These are phyloP conservation scores for Chrysoporthe cubensis DNA, from an alignment of 2,329 filamentous ascomycete species.

Conservation along the genomic window DNA sequence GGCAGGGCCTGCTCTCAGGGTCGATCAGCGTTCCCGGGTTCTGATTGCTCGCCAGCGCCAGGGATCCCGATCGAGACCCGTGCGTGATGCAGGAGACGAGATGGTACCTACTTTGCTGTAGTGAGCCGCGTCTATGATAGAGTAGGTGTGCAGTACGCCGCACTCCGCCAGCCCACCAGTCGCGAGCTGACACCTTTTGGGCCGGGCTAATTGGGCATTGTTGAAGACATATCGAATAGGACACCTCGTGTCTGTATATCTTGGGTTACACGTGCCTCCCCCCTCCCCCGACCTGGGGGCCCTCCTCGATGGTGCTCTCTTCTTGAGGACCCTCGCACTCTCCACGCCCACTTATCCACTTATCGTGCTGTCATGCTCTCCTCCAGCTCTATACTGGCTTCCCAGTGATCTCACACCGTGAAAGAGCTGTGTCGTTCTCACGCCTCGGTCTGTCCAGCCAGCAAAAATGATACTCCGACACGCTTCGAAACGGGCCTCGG, in stretches of 20 bases:
- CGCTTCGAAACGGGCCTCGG: neutral
- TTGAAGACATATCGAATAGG: slow-evolving; percentile 1
- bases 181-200: too few species aligned
- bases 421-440: neutral
- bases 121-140: slow-evolving; percentile 11
- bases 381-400: neutral
- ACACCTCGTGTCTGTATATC: neutral
- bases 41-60: neutral
- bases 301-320: neutral
- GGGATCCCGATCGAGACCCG: neutral
- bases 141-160: slow-evolving; percentile 5
- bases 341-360: too few species aligned
- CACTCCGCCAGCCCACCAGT: neutral
- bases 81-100: slow-evolving; percentile 7
- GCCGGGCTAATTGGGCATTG: neutral
- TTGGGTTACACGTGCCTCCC: slow-evolving; percentile 13
- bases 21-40: neutral
- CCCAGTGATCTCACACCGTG: neutral
- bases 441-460: neutral
- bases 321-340: neutral
- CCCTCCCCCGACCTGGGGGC: too few species aligned
- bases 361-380: neutral
- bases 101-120: neutral
- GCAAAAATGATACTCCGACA: slow-evolving; percentile 3
- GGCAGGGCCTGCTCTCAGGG: neutral